Percentiles rank a stretch among this genome's conserved stretches.
These are phyloP conservation scores for Jaenimonas drosophilae DNA, from an alignment of 208 protist species.

Conservation along the genomic window DNA sequence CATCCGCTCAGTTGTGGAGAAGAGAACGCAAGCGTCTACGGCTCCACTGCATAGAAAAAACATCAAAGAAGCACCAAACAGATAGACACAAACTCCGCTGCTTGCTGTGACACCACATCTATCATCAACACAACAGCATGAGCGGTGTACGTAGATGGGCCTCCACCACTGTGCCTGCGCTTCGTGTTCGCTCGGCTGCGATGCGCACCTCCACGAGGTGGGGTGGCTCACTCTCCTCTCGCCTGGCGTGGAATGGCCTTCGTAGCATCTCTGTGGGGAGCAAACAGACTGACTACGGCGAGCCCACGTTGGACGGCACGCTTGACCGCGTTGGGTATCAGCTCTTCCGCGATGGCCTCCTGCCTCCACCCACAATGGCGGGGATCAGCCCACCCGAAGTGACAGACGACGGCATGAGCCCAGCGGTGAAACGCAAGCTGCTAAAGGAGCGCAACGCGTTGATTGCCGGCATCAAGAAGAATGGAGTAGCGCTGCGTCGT, in stretches of 20 bases:
- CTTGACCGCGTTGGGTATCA: constrained; percentile 81
- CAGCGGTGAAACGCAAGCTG: constrained; percentile 22
- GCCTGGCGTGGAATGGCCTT: constrained; percentile 60
- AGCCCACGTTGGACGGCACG: constrained; percentile 72
- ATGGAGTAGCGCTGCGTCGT: constrained; percentile 63
- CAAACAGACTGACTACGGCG: constrained; percentile 46
- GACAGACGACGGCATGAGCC: constrained; percentile 13
- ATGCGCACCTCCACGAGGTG: too few relatives aligned
- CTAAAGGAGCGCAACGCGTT: constrained; percentile 34
- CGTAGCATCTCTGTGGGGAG: constrained; percentile 47
- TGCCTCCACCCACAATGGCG: constrained; percentile 34
- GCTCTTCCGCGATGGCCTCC: constrained; percentile 72
- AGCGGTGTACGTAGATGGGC: too few relatives aligned
- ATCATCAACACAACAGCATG: too few relatives aligned
- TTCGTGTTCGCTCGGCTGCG: too few relatives aligned
- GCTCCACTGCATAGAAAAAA: too few relatives aligned
- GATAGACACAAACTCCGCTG: too few relatives aligned
- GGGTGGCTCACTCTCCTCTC: too few relatives aligned
- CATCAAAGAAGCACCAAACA: too few relatives aligned
- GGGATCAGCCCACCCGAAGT: constrained; percentile 9
- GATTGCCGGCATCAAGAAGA: constrained; percentile 42
- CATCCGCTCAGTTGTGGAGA: too few relatives aligned
- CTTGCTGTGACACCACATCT: too few relatives aligned
- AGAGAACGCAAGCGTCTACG: too few relatives aligned
- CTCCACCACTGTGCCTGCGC: too few relatives aligned